These are phyloP conservation scores for Cryptococcus sp. DNA, from an alignment of 1,284 basidiomycete species.

Conservation along the genomic window DNA sequence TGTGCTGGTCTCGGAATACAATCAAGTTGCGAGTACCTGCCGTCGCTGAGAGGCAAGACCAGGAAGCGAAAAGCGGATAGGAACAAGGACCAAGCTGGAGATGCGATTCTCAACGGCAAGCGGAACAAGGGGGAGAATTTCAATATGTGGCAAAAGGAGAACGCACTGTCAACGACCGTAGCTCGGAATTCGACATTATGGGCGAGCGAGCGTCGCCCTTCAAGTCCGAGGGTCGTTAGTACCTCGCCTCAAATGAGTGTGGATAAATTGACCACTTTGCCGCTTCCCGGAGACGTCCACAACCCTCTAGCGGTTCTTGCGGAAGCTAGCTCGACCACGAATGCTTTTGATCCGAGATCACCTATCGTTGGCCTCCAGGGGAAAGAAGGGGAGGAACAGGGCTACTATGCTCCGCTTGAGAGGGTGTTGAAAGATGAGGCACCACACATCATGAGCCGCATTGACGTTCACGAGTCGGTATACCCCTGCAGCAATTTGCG, in stretches of 20 bases:
- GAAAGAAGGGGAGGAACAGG: conserved; percentile 3
- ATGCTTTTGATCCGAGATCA: not conserved
- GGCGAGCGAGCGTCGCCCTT: conserved; percentile 2
- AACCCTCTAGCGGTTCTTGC: conserved; percentile 30
- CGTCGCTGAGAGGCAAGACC: conserved; percentile 30
- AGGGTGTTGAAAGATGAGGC: conserved; percentile 24
- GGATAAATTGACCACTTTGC: conserved; percentile 18
- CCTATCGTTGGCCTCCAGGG: not conserved
- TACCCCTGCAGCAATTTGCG: not conserved
- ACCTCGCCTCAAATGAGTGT: conserved; percentile 1
- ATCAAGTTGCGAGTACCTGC: conserved; percentile 23
- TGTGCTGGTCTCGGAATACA: conserved; percentile 9
- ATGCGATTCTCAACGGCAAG: conserved; percentile 1
- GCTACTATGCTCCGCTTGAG: conserved; percentile 27
- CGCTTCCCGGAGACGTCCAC: conserved; percentile 25
- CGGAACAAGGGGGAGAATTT: not conserved
- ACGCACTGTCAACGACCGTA: not conserved
- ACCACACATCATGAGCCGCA: conserved; percentile 28
- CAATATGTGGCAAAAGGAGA: conserved; percentile 9
- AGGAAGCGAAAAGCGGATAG: conserved; percentile 13
- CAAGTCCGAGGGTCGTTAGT: not conserved
- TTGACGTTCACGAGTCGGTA: conserved; percentile 27
- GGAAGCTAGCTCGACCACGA: conserved; percentile 16
- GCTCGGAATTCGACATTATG: conserved; percentile 5
- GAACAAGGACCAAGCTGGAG: not conserved